Evolutionary conservation across 2,329 filamentous ascomycete species (phyloP).

Genomic region (Xylariaceae sp.): DNA sequence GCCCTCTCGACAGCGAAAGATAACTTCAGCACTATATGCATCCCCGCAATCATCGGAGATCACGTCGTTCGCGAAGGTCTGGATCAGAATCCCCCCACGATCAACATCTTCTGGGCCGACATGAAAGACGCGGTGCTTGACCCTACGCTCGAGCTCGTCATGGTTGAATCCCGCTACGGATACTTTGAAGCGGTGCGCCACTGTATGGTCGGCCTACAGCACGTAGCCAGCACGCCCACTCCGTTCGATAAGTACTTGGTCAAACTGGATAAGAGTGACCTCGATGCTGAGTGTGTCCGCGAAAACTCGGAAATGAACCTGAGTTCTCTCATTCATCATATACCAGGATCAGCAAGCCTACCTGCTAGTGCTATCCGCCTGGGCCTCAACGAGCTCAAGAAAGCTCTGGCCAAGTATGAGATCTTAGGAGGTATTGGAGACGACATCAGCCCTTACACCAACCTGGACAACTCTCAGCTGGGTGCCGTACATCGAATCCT

Average conservation of each 20-base stretch:
- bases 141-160: constrained; percentile 62
- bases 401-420: constrained; percentile 15
- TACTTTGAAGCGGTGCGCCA: constrained; percentile 76
- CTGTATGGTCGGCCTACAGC: constrained; percentile 66
- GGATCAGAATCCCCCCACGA: constrained; percentile 59
- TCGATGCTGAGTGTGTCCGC: constrained; percentile 28
- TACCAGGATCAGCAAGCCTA: constrained; percentile 18
- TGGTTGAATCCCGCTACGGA: constrained; percentile 68
- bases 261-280: constrained; percentile 34
- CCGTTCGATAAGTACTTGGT: constrained; percentile 59
- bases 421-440: constrained; percentile 24
- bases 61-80: constrained; percentile 56
- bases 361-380: constrained; percentile 6
- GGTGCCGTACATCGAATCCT: constrained; percentile 64
- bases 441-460: constrained; percentile 25
- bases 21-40: constrained; percentile 58
- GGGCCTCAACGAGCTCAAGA: constrained; percentile 19
- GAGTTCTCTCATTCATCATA: constrained; percentile 28
- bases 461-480: constrained; percentile 67
- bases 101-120: constrained; percentile 70
- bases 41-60: constrained; percentile 68
- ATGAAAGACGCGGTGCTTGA: constrained; percentile 59
- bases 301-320: constrained; percentile 31
- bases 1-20: constrained; percentile 50
- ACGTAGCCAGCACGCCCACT: constrained; percentile 45